Evolutionary conservation across 768 basidiomycete genomes (phyloP), one percentile per base, ranked within the genome.

Genomic region (Boletus reticulatus): DNA sequence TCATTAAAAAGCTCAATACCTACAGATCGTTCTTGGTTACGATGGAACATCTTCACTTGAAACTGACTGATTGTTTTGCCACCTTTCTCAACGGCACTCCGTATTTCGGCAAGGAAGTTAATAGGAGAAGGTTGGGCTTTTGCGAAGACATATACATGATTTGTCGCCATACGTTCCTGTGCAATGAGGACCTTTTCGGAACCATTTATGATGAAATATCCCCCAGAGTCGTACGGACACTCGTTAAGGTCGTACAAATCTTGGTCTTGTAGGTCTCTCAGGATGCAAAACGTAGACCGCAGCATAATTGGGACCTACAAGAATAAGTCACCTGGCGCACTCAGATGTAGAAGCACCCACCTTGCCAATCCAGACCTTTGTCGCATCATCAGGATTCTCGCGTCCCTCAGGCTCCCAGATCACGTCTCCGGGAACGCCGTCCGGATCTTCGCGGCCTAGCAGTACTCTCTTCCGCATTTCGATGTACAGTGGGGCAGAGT

Each of bases 161-260:
- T 99, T 22, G 94, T 95, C 11, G 97, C 96, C 95, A 98, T 98
- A 50, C 97, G 87, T 72, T 99, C 97, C 72, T 99, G 97, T 2
- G 97, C 97, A 72, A 99, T 99, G 58, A 99, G 80, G n/a, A 99
- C 97, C 73, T 99, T 99, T 72, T 99, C 97, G 3, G 97, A 98
- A 13, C 97, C 97, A 63, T 98, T 98, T 76, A 99, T 98, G 68
- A 99, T 93, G 72, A 99, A 99, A 72, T 99, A 99, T 47, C 97
- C 97, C 72, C 97, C 97, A 38, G 94, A 94, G 73, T 99, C 97
- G 67, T 95, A 96, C 6, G 96, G 96, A 69, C 97, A 99, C 75
- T 99, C 97, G 67, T 97, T 98, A 62, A 98, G 76, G 65, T 94
- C 91, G 70, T 87, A 92, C 46, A 95, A 76, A 60, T 92, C 89